Conservation (phyloP, 768 basidiomycete genomes). For the Boletus sensibilis region DNA sequence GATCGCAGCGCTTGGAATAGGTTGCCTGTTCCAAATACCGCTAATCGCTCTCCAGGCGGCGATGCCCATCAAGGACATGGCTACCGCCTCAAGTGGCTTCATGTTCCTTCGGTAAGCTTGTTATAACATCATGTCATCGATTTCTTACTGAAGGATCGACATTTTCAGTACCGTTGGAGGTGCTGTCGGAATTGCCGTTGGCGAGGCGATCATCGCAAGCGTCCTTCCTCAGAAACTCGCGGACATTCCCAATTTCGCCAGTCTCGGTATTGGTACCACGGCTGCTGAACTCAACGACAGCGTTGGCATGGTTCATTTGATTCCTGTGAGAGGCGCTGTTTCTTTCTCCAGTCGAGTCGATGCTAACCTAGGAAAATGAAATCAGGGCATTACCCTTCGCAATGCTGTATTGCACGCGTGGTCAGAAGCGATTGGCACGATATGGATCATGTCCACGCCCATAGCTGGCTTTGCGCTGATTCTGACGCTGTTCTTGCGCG, state of each 20-base stretch:
- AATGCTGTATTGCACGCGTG: slow-evolving; percentile 58
- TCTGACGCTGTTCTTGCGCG: slow-evolving; percentile 51
- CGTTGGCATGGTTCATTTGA: slow-evolving; percentile 41
- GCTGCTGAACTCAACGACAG: slow-evolving; percentile 45
- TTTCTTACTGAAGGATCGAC: slow-evolving; percentile 1
- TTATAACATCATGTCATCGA: not conserved
- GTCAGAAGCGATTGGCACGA: slow-evolving; percentile 58
- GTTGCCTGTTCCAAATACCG: slow-evolving; percentile 65
- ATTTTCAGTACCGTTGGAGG: slow-evolving; percentile 61
- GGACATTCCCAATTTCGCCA: slow-evolving; percentile 32
- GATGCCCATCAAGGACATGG: slow-evolving; percentile 88
- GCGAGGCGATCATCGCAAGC: slow-evolving; percentile 67
- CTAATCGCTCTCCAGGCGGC: slow-evolving; percentile 78
- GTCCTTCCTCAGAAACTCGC: slow-evolving; percentile 40
- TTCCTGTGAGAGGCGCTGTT: slow-evolving; percentile 13
- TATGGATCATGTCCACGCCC: slow-evolving; percentile 67
- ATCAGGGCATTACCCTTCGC: slow-evolving; percentile 50
- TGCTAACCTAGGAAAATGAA: not conserved
- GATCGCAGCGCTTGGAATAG: slow-evolving; percentile 63
- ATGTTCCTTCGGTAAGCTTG: slow-evolving; percentile 59
- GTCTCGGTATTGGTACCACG: slow-evolving; percentile 37
- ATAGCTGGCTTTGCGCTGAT: slow-evolving; percentile 53
- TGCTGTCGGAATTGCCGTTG: slow-evolving; percentile 72
- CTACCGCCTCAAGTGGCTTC: slow-evolving; percentile 71
- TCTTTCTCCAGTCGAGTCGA: not conserved